These are phyloP conservation scores for Volvox carteri DNA, from an alignment of 163 green algal species.

Conservation along the genomic window DNA sequence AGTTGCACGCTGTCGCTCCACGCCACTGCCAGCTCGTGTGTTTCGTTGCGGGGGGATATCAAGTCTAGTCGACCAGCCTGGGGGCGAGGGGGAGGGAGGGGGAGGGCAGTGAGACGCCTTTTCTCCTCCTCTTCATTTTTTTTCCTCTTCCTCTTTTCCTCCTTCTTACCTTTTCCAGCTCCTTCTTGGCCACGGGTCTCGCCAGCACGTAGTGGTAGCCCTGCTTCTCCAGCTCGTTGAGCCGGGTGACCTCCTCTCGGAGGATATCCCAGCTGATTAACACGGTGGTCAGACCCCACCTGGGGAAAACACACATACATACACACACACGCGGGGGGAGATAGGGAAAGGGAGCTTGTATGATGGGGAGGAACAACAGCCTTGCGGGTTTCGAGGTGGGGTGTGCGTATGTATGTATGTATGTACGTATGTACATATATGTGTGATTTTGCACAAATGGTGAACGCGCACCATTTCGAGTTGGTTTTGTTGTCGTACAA, in stretches of 20 bases:
- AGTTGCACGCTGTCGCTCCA: background rate
- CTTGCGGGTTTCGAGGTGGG: no score
- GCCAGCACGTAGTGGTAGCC: conserved; percentile 50
- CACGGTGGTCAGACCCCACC: conserved; percentile 45
- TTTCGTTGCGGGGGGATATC: background rate
- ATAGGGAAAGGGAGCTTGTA: no score
- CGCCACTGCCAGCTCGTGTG: conserved; percentile 44
- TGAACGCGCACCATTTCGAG: conserved; percentile 41
- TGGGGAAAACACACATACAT: background rate
- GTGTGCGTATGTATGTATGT: no score
- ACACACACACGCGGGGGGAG: no score
- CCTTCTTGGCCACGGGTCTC: background rate
- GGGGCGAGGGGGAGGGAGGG: no score
- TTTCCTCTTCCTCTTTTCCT: no score
- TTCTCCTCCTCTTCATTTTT: no score
- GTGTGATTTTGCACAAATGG: no score
- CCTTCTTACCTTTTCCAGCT: conserved; percentile 25
- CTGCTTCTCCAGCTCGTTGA: conserved; percentile 43
- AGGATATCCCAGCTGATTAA: conserved; percentile 51
- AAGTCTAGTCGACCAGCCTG: no score
- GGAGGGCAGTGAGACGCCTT: no score
- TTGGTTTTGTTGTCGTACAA: conserved; percentile 15
- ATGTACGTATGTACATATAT: no score
- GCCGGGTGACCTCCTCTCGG: conserved; percentile 35
- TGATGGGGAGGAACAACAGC: no score